Conservation (phyloP, 2,329 filamentous ascomycete genomes). For the Scortechinia acanthostroma region DNA sequence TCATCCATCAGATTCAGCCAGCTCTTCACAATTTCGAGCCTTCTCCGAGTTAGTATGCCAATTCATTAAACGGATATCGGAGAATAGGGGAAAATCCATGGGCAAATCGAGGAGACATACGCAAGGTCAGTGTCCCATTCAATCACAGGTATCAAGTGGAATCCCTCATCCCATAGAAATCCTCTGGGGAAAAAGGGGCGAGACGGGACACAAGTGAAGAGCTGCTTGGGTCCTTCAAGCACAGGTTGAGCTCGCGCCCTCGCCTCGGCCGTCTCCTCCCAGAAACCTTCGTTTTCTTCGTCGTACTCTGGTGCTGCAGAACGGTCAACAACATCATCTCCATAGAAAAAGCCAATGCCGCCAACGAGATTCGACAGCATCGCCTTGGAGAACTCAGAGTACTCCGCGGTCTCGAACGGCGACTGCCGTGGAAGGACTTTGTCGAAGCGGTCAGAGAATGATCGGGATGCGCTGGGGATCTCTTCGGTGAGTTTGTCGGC, state of each 20-base stretch:
- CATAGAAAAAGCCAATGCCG: slow-evolving; percentile 91
- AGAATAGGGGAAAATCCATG: not conserved
- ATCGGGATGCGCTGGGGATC: slow-evolving; percentile 56
- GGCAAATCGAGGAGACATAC: not conserved
- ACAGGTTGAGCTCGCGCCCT: slow-evolving; percentile 61
- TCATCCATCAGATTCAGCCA: slow-evolving; percentile 97
- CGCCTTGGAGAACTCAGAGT: slow-evolving; percentile 74
- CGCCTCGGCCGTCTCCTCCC: slow-evolving; percentile 82
- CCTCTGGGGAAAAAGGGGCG: slow-evolving; percentile 92
- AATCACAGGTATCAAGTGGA: slow-evolving; percentile 81
- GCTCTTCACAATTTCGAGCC: slow-evolving; percentile 80
- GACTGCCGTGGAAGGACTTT: slow-evolving; percentile 66
- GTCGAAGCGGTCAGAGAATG: slow-evolving; percentile 71
- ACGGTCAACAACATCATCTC: slow-evolving; percentile 79
- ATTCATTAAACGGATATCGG: slow-evolving; percentile 20
- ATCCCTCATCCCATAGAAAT: slow-evolving; percentile 97
- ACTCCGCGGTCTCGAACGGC: slow-evolving; percentile 70
- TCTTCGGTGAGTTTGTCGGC: slow-evolving; percentile 62
- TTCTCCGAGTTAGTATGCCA: slow-evolving; percentile 37
- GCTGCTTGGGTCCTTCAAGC: slow-evolving; percentile 74
- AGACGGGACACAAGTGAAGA: slow-evolving; percentile 87
- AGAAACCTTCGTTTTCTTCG: slow-evolving; percentile 90
- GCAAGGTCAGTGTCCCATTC: slow-evolving; percentile 86
- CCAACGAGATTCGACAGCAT: slow-evolving; percentile 92
- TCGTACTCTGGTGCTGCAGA: slow-evolving; percentile 90